phyloP scores from a whole-genome alignment of 805 yeast species.

The Candida khao-thaluensis region DNA sequence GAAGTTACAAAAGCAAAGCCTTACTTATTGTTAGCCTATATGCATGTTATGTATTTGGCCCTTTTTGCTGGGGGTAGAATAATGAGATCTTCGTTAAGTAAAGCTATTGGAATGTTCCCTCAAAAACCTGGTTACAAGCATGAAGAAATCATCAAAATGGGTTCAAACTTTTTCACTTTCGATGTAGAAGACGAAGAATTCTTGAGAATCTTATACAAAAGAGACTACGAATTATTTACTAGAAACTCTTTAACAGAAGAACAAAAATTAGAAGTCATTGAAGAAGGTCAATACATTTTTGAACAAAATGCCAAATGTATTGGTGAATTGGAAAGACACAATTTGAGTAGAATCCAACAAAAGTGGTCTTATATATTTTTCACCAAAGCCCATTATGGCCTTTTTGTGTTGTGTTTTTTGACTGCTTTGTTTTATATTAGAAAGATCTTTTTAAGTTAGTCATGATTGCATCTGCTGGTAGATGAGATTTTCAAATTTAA shows the following conservation, averaged over 20 bases:
- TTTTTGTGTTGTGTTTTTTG: slow-evolving; percentile 31
- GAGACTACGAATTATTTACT: slow-evolving; percentile 75
- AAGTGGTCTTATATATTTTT: slow-evolving; percentile 54
- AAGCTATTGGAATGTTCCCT: slow-evolving; percentile 73
- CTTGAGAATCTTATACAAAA: slow-evolving; percentile 65
- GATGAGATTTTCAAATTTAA: too few relatives aligned
- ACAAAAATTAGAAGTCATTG: slow-evolving; percentile 68
- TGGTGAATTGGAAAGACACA: slow-evolving; percentile 65
- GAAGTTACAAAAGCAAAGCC: slow-evolving; percentile 60
- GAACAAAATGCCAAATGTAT: slow-evolving; percentile 59
- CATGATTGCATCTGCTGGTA: too few relatives aligned
- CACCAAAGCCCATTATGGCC: slow-evolving; percentile 52
- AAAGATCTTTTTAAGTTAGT: slow-evolving; percentile 23
- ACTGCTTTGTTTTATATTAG: slow-evolving; percentile 33
- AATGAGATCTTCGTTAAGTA: slow-evolving; percentile 63
- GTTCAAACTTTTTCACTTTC: slow-evolving; percentile 70
- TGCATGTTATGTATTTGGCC: slow-evolving; percentile 83
- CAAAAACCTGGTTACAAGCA: slow-evolving; percentile 64
- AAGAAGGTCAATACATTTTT: slow-evolving; percentile 66
- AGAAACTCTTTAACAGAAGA: slow-evolving; percentile 66
- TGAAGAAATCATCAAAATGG: slow-evolving; percentile 58
- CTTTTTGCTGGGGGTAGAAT: slow-evolving; percentile 84
- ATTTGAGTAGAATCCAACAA: slow-evolving; percentile 54
- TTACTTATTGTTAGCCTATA: slow-evolving; percentile 69
- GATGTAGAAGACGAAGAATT: slow-evolving; percentile 66